Base-by-base conservation (phyloP, 2,329 filamentous ascomycete species). In the Colletotrichum liaoningense region DNA sequence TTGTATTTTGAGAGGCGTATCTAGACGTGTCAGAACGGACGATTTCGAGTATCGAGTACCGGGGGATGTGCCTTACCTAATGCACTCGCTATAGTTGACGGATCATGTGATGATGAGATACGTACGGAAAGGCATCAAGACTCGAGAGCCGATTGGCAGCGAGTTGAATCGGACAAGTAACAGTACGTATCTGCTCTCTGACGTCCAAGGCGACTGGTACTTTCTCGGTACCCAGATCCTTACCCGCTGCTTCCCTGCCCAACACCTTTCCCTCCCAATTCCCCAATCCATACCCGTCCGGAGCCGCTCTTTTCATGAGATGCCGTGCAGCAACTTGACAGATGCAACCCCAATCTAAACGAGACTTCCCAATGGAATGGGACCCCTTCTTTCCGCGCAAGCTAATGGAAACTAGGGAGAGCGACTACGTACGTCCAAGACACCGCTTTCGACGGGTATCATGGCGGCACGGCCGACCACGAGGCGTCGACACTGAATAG, bases 291-390 rank as follows among this genome's bases (percentile, higher is more conserved):
- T 26, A 26, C 49, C 42, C 14, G 30, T 46, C 30, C 30, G 54
- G 59, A 55, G 70, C 66, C 59, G 59, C 59, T 64, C 59, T n/a
- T 28, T 49, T 69, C 59, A 35, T 49, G 59, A 63, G 58, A 65
- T 60, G 55, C 65, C 33, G 35, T 54, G 24, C 49, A 28, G 19
- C 46, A 46, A 5, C 33, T 38, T 64, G 67, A 62, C 67, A 70
- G 67, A 62, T 66, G 67, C 46, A 62, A 66, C 67, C 62, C 46
- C 71, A 73, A 71, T 70, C 46, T 73, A 73, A 73, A 26, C 67
- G 71, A 73, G 28, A 73, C 70, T 6, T 70, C 56, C 65, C 60
- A 57, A 16, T 46, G 67, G 70, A 73, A 73, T 57, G 70, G 67
- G 60, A 26, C 33, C 46, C 70, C 16, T 65, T 60, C 60, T 58